Base-by-base conservation (phyloP, 345 rosid species). In the Euphorbia tirucalli region DNA sequence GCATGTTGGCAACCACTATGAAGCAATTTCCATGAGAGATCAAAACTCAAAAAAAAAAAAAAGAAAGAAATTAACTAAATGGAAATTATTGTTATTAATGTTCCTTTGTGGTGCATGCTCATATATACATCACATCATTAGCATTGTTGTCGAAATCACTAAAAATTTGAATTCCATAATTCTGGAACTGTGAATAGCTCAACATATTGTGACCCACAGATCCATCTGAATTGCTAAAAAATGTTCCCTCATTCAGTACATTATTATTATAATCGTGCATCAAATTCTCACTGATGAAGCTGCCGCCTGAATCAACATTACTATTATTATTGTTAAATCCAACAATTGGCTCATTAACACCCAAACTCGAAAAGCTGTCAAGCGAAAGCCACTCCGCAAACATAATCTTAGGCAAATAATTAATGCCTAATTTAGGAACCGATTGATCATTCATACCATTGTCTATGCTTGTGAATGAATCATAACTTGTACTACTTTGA, bases 351-450 rank as follows among this genome's bases (percentile, higher is more conserved):
- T 16, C 55, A 2, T 81, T 3, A 7, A 35, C 80, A 7, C 67
- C 25, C 7, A 59, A 58, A 71, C 74, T 71, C 2, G 75, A 35
- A 22, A 72, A 50, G 70, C 63, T 30, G 19, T 76, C 74, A 69
- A 79, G 77, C n/a, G 82, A 73, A 41, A 93, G 89, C 96, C 96
- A 90, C 76, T 87, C 95, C 0, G 96, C 85, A 48, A 93, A 93
- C 69, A 90, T 75, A 15, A 90, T 57, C 76, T 87, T 89, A 0
- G 89, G 94, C 43, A 89, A 67, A 63, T 3, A 3, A 35, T n/a
- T 68, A 21, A 2, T 71, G 31, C 10, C 44, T 59, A 68, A 64
- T 61, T 71, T 74, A 58, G 74, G 74, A 39, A 74, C 37, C 7
- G 63, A 68, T 41, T n/a, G n/a, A n/a, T 69, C 80, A 61, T 79